A percentile compares a stretch with the other conserved stretches of the same genome.
Evolutionary conservation across 1,139 yeast genomes (phyloP).

Genomic region (Pichia sp.): DNA sequence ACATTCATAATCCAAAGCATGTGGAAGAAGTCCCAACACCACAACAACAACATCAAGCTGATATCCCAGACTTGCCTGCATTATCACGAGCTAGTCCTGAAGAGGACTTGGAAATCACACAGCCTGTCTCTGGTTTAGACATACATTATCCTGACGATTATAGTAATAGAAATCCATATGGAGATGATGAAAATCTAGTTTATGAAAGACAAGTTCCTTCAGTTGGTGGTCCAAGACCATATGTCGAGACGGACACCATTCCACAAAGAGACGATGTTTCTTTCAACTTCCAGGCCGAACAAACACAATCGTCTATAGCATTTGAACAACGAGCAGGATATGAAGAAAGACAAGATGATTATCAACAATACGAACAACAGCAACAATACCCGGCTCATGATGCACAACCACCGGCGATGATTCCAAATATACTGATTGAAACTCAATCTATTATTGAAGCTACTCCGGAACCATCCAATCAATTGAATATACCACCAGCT

Average conservation of each 20-base stretch:
- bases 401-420: not conserved
- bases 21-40: not conserved
- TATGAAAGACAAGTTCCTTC: slow-evolving; percentile 6
- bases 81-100: not conserved
- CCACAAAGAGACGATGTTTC: not conserved
- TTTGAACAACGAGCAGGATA: not conserved
- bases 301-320: no score
- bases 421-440: not conserved
- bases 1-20: not conserved
- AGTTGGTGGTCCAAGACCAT: slow-evolving; percentile 13
- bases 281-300: not conserved
- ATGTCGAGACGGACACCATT: slow-evolving; percentile 4
- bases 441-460: not conserved
- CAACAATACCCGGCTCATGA: no score
- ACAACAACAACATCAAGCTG: no score
- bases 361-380: not conserved
- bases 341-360: not conserved
- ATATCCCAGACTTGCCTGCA: not conserved
- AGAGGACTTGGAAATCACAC: not conserved
- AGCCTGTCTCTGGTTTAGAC: not conserved
- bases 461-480: not conserved
- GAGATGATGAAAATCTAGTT: not conserved
- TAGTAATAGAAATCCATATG: not conserved
- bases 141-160: not conserved
- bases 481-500: not conserved